These are phyloP conservation scores for Medicago arabica DNA, from an alignment of 306 rosid species.

Conservation along the genomic window DNA sequence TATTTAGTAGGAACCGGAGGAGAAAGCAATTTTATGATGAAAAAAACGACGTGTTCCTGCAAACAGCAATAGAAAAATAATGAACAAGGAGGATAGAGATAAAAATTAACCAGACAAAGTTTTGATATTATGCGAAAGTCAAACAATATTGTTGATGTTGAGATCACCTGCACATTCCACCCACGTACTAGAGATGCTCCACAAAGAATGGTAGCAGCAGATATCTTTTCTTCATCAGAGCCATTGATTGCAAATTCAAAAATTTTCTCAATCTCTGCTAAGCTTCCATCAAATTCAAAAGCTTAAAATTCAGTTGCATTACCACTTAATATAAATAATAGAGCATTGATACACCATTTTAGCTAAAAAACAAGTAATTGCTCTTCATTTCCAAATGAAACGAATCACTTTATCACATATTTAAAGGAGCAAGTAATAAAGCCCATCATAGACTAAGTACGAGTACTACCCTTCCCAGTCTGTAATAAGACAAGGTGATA, in stretches of 20 bases:
- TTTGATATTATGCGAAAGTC: conserved; percentile 32
- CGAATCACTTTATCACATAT: conserved; percentile 21
- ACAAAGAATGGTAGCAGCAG: conserved; percentile 91
- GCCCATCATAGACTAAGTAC: conserved; percentile 23
- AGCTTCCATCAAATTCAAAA: conserved; percentile 97
- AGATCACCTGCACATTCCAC: conserved; percentile 93
- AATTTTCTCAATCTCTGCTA: conserved; percentile 89
- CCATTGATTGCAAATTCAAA: conserved; percentile 82
- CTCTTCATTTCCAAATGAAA: conserved; percentile 32
- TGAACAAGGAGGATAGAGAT: background rate
- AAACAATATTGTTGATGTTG: conserved; percentile 1
- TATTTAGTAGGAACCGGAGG: conserved; percentile 74
- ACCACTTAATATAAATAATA: conserved; percentile 72
- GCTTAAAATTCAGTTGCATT: conserved; percentile 90
- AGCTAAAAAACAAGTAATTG: background rate
- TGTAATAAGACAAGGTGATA: conserved; percentile 14
- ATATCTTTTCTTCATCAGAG: conserved; percentile 86
- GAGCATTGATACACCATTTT: conserved; percentile 77
- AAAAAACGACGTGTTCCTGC: conserved; percentile 89
- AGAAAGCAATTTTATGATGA: conserved; percentile 74
- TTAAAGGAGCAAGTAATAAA: background rate
- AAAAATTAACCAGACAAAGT: conserved; percentile 12
- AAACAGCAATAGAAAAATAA: conserved; percentile 38
- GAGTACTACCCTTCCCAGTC: conserved; percentile 13
- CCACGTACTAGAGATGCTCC: conserved; percentile 95